Percentiles rank a stretch among this genome's conserved stretches.
phyloP scores from a whole-genome alignment of 495 filamentous ascomycete genomes.

The Penicillium salamii region DNA sequence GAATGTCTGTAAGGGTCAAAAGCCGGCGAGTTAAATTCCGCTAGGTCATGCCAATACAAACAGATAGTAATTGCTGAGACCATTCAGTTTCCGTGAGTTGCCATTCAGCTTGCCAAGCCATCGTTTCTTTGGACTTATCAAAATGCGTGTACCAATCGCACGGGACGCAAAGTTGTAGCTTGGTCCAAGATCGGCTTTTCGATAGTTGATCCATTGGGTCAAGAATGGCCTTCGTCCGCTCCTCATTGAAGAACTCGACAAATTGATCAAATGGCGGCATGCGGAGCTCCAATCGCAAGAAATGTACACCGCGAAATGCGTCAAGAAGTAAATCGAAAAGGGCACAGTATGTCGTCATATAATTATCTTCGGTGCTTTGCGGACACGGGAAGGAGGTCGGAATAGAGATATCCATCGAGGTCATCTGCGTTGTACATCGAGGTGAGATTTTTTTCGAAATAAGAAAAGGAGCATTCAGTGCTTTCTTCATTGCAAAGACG shows the following conservation, averaged over 20 bases:
- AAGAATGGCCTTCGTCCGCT: background rate
- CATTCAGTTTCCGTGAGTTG: background rate
- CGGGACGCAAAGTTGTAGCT: constrained; percentile 4
- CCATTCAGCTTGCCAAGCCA: background rate
- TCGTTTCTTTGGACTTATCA: background rate
- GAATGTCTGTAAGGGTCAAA: too few relatives aligned
- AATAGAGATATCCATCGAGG: constrained; percentile 11
- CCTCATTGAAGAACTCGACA: background rate
- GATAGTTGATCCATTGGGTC: background rate
- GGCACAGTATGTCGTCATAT: constrained; percentile 3
- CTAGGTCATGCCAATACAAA: too few relatives aligned
- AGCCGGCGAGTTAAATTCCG: too few relatives aligned
- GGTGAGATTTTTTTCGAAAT: constrained; percentile 10
- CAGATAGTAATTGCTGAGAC: background rate
- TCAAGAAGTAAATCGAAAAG: constrained; percentile 5
- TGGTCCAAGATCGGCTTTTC: constrained; percentile 3
- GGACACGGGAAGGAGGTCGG: background rate
- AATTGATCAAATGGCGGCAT: background rate
- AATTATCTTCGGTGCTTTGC: background rate
- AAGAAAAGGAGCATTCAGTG: constrained; percentile 8
- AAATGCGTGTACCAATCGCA: constrained; percentile 4
- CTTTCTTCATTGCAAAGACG: constrained; percentile 5
- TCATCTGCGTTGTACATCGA: constrained; percentile 4
- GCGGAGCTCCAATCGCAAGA: constrained; percentile 5
- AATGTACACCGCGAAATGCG: constrained; percentile 1